A percentile compares a stretch with the other conserved stretches of the same genome.
These are phyloP conservation scores for Candida ascalaphidarum DNA, from an alignment of 805 yeast genomes.

Conservation along the genomic window DNA sequence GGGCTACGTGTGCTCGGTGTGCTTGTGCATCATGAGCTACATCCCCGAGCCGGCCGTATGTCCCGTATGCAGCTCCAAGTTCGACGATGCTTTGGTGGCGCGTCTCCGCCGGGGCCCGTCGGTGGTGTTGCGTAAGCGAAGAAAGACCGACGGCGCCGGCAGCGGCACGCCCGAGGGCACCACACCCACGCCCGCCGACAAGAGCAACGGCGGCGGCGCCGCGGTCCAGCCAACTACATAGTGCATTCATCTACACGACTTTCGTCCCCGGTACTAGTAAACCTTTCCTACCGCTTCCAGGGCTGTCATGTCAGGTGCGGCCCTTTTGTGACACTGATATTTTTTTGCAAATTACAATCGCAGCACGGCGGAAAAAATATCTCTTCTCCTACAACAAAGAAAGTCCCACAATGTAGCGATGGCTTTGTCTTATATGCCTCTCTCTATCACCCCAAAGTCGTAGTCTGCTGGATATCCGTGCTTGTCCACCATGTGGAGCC, in stretches of 20 bases:
- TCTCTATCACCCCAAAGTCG: conserved; percentile 18
- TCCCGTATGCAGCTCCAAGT: conserved; percentile 79
- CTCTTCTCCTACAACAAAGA: too few species aligned
- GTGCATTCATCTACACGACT: too few species aligned
- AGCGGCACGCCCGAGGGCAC: conserved; percentile 14
- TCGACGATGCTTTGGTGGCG: conserved; percentile 55
- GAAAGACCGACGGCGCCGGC: conserved; percentile 20
- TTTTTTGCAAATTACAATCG: too few species aligned
- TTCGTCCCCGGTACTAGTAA: too few species aligned
- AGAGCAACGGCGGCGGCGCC: too few species aligned
- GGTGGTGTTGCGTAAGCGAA: conserved; percentile 30
- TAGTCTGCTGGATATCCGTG: conserved; percentile 40
- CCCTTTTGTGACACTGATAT: too few species aligned
- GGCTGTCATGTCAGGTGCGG: too few species aligned
- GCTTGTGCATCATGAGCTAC: conserved; percentile 69
- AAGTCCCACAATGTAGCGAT: conserved; percentile 1
- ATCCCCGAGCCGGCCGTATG: conserved; percentile 64
- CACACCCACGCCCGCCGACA: conserved; percentile 1
- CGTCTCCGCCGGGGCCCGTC: conserved; percentile 54
- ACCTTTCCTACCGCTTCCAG: too few species aligned
- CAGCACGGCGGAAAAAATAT: too few species aligned
- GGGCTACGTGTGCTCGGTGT: conserved; percentile 93
- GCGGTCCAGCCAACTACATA: too few species aligned
- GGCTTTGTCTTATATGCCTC: conserved; percentile 14
- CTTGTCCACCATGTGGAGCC: conserved; percentile 40